phyloP scores from a whole-genome alignment of 352 stramenopile genomes.

The Phytophthora boehmeriae region DNA sequence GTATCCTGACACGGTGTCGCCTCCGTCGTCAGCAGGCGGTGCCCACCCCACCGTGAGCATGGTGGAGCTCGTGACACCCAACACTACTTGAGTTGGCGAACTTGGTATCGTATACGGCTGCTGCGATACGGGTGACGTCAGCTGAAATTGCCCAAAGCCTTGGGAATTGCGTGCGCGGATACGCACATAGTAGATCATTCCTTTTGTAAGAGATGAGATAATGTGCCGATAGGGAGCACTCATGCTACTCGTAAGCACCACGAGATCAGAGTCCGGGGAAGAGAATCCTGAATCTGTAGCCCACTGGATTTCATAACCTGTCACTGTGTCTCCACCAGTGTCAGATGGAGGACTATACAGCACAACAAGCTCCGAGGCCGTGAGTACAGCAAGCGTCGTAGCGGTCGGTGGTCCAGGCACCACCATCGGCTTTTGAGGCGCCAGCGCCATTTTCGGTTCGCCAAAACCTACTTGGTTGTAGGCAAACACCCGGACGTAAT shows the following conservation, averaged over 20 bases:
- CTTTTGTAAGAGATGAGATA: slow-evolving; percentile 67
- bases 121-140: slow-evolving; percentile 86
- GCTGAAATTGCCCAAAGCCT: slow-evolving; percentile 79
- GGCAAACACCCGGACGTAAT: slow-evolving; percentile 94
- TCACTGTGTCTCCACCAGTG: slow-evolving; percentile 87
- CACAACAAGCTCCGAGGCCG: slow-evolving; percentile 87
- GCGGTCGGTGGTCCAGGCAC: slow-evolving; percentile 73
- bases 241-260: slow-evolving; percentile 61
- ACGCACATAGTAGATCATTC: slow-evolving; percentile 69
- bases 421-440: slow-evolving; percentile 79
- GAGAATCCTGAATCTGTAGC: slow-evolving; percentile 78
- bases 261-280: slow-evolving; percentile 37
- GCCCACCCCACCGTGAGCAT: slow-evolving; percentile 93
- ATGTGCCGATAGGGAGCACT: slow-evolving; percentile 60
- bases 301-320: slow-evolving; percentile 94
- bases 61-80: slow-evolving; percentile 81
- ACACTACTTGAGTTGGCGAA: slow-evolving; percentile 82
- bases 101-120: slow-evolving; percentile 92
- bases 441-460: slow-evolving; percentile 50
- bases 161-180: slow-evolving; percentile 75
- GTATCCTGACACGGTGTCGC: slow-evolving; percentile 90
- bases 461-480: slow-evolving; percentile 96
- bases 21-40: slow-evolving; percentile 86
- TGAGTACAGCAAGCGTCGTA: slow-evolving; percentile 69
- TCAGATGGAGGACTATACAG: slow-evolving; percentile 89